phyloP scores from a whole-genome alignment of 2,329 filamentous ascomycete genomes.

The Albifimbria verrucaria region DNA sequence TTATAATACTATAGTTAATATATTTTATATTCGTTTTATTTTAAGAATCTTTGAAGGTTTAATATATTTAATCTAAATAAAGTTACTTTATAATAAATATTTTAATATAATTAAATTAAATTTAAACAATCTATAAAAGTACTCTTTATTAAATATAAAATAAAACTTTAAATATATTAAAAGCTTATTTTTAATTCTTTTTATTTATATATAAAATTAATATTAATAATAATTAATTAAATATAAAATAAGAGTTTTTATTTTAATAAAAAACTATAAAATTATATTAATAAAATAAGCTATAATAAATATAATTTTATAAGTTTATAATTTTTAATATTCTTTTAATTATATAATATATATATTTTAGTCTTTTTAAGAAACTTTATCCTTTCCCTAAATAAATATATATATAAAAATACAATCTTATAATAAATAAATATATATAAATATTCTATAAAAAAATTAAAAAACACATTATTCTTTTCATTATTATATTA shows the following conservation, averaged over 20 bases:
- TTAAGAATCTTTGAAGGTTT: neutral
- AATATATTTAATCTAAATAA: neutral
- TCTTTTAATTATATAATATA: no score
- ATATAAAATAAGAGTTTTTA: no score
- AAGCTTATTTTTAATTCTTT: no score
- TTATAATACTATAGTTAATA: neutral
- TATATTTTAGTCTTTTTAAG: no score
- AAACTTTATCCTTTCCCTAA: no score
- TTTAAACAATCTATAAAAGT: neutral
- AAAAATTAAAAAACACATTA: neutral
- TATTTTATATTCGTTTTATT: no score
- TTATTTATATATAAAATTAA: constrained; percentile 2
- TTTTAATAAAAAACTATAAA: no score
- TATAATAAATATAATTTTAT: neutral
- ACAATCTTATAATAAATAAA: neutral
- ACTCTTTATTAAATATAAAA: neutral
- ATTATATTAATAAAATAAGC: neutral
- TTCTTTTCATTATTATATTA: no score
- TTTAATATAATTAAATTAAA: neutral
- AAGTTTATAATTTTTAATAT: neutral
- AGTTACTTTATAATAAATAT: neutral
- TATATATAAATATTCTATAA: neutral
- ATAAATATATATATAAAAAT: no score
- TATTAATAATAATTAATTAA: no score
- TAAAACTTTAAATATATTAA: no score